A percentile compares a stretch with the other conserved stretches of the same genome.
These are phyloP conservation scores for Suillus luteus DNA, from an alignment of 768 basidiomycete species.

Conservation along the genomic window DNA sequence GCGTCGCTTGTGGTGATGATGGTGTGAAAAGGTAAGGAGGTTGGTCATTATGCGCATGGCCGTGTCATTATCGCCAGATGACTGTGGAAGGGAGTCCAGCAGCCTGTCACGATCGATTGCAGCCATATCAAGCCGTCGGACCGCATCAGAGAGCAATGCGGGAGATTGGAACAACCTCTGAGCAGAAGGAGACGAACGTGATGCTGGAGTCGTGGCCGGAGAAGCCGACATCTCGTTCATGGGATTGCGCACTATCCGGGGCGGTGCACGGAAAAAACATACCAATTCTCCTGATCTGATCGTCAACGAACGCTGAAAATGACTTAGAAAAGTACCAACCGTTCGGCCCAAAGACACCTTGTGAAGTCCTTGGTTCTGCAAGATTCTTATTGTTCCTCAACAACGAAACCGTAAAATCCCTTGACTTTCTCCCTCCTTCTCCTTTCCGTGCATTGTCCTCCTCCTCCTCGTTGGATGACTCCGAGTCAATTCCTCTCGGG, in stretches of 20 bases:
- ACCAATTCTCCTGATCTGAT: conserved; percentile 72
- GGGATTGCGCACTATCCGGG: conserved; percentile 63
- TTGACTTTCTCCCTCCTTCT: conserved; percentile 38
- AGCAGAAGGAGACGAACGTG: conserved; percentile 25
- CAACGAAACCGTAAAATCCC: conserved; percentile 55
- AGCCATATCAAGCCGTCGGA: conserved; percentile 62
- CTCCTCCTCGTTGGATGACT: conserved; percentile 70
- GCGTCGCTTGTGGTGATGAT: conserved; percentile 31
- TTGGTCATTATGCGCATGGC: conserved; percentile 81
- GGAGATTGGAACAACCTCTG: conserved; percentile 58
- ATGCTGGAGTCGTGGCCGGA: conserved; percentile 34
- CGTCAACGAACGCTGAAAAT: conserved; percentile 2
- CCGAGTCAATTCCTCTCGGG: conserved; percentile 48
- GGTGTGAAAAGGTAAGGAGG: conserved; percentile 61
- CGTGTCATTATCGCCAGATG: conserved; percentile 53
- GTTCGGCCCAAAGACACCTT: conserved; percentile 87
- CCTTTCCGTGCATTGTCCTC: conserved; percentile 36
- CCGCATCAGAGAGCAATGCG: conserved; percentile 70
- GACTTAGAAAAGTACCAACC: conserved; percentile 46
- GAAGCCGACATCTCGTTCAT: conserved; percentile 52
- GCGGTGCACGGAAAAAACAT: conserved; percentile 81
- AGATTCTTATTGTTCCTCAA: conserved; percentile 73
- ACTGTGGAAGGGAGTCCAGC: conserved; percentile 38
- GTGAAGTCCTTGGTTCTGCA: conserved; percentile 82
- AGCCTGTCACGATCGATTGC: conserved; percentile 53